Evolutionary conservation across 768 basidiomycete genomes (phyloP).

Genomic region (Psilocybe sp.): DNA sequence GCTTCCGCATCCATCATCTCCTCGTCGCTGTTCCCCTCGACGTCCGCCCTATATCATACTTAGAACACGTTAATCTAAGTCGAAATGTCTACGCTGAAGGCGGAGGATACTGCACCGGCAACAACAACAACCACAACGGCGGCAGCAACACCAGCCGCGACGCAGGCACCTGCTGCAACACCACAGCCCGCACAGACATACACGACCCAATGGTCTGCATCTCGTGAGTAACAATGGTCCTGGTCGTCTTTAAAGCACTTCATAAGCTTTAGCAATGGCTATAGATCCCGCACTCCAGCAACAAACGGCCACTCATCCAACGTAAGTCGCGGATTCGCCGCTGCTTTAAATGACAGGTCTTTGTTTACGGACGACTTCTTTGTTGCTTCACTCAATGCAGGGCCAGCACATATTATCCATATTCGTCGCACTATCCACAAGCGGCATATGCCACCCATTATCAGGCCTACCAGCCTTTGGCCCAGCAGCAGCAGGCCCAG

Average conservation of each 20-base stretch:
- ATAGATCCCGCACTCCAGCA: conserved; percentile 71
- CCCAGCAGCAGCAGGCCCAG: conserved; percentile 25
- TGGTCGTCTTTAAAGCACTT: not conserved
- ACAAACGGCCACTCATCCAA: conserved; percentile 41
- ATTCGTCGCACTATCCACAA: conserved; percentile 29
- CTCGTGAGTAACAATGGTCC: conserved; percentile 20
- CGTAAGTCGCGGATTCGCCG: conserved; percentile 27
- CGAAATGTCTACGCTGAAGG: conserved; percentile 5
- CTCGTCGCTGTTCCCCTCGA: not conserved
- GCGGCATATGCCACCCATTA: not conserved
- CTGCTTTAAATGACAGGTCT: conserved; percentile 18
- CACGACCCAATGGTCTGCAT: conserved; percentile 29
- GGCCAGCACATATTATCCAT: conserved; percentile 46
- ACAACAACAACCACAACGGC: not conserved
- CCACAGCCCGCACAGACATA: conserved; percentile 24
- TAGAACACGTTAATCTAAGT: not conserved
- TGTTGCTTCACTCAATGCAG: conserved; percentile 20
- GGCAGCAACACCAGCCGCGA: conserved; percentile 3
- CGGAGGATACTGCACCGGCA: conserved; percentile 4
- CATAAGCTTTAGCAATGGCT: conserved; percentile 45
- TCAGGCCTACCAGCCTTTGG: conserved; percentile 21
- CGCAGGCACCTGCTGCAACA: conserved; percentile 7
- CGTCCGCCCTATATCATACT: no score
- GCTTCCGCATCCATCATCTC: not conserved
- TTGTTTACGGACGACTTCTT: conserved; percentile 14